phyloP scores from a whole-genome alignment of 257 asterid genomes.

The Nicotiana tomentosiformis region DNA sequence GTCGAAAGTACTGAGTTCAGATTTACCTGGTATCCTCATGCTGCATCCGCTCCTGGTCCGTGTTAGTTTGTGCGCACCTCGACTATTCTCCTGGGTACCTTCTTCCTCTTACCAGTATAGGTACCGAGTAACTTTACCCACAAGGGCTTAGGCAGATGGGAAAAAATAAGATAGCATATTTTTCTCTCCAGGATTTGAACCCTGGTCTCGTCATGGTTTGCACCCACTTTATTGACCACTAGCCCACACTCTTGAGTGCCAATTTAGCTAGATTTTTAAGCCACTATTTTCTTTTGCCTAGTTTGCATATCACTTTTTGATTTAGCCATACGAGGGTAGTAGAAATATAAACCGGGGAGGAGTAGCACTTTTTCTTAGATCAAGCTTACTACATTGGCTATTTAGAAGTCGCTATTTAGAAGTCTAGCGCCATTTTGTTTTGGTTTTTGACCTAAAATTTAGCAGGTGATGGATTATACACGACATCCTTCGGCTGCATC shows the following conservation, averaged over 20 bases:
- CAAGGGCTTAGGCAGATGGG: background rate
- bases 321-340: background rate
- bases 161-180: background rate
- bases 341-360: background rate
- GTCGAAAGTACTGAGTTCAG: too few relatives aligned
- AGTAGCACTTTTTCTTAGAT: background rate
- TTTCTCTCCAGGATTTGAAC: background rate
- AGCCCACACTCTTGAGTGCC: background rate
- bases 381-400: background rate
- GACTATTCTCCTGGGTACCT: background rate
- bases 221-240: too few relatives aligned
- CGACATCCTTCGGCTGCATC: slow-evolving; percentile 61
- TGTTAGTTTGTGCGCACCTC: background rate
- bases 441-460: background rate
- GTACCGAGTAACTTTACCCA: background rate
- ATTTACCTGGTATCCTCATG: too few relatives aligned
- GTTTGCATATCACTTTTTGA: background rate
- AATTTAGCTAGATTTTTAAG: background rate
- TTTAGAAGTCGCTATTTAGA: background rate
- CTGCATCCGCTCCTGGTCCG: too few relatives aligned
- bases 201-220: background rate
- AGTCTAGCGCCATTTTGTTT: background rate
- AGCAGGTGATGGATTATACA: slow-evolving; percentile 53
- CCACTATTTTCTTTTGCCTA: background rate
- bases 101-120: background rate